Base-by-base conservation (phyloP, 2,329 filamentous ascomycete species). In the Botryotinia convoluta region DNA sequence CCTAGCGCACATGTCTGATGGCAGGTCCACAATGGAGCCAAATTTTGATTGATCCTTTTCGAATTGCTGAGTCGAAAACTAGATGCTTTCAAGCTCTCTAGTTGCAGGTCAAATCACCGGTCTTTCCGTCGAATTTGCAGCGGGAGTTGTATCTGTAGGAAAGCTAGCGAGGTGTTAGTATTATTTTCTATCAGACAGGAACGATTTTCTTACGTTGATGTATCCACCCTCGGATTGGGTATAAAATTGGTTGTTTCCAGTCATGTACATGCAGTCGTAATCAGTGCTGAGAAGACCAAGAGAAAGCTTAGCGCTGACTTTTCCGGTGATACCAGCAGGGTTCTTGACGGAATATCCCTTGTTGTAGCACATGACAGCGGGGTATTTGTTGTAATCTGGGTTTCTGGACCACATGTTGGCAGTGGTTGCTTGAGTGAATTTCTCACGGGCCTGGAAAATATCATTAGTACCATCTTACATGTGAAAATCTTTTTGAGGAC, bases 211-310 rank as follows among this genome's bases (percentile, higher is more conserved):
- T 61, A 61, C 35, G 8, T 61, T 61, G 35, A 61, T 61, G 14
- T 26, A 39, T 61, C 35, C 35, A 61, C 59, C 59, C 14, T 61
- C 59, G 1, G 10, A 4, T 0, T n/a, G 35, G 16, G 59, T 61
- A 39, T 16, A 39, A 22, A 61, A 68, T 51, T 6, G 7, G 9
- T 68, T 68, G 35, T 54, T 39, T 39, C 64, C 45, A 29, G 26
- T 29, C 45, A 68, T 68, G 1, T 29, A 68, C 64, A 68, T 39
- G 32, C 64, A 67, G 8, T 67, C 44, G 26, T 68, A 68, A 29
- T 54, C 14, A 18, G 64, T 68, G 14, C 4, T 8, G 5, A 67
- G 64, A 0, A 54, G 1, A 29, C 35, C 45, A 22, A 48, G 29
- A 26, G 29, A 35, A 22, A 39, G 32, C 9, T 68, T 54, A 1